These are phyloP conservation scores for Capronia coronata DNA, from an alignment of 2,329 filamentous ascomycete genomes.

Conservation along the genomic window DNA sequence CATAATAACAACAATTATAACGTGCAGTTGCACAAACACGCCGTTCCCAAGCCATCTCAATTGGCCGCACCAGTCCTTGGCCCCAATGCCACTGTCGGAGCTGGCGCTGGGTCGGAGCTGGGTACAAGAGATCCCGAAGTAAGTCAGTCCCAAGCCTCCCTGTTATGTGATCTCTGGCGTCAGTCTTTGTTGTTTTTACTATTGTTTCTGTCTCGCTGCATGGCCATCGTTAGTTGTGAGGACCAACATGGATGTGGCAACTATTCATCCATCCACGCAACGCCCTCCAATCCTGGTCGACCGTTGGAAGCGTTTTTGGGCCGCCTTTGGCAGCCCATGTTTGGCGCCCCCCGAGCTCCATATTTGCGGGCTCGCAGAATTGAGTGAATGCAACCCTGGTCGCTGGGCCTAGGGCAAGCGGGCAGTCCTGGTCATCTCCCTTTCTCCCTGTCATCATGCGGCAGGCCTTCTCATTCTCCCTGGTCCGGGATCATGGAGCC, in stretches of 20 bases:
- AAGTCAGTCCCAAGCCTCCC: constrained; percentile 10
- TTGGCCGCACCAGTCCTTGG: constrained; percentile 7
- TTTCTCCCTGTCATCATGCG: constrained; percentile 3
- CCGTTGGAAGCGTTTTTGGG: constrained; percentile 25
- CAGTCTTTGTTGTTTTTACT: neutral
- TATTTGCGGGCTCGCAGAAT: neutral
- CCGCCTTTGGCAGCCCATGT: neutral
- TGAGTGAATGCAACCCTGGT: constrained; percentile 6
- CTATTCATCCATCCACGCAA: neutral
- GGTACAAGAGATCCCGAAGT: constrained; percentile 17
- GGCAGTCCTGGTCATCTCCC: constrained; percentile 11
- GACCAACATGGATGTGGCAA: neutral
- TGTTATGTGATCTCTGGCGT: neutral
- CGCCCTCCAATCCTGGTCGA: constrained; percentile 8
- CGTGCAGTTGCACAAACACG: neutral
- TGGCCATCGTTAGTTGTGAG: neutral
- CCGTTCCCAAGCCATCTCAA: constrained; percentile 8
- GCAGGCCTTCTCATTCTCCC: constrained; percentile 5
- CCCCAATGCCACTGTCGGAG: constrained; percentile 3
- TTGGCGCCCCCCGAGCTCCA: neutral
- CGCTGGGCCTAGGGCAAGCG: constrained; percentile 8
- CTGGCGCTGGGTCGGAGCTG: constrained; percentile 6
- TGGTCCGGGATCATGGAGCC: constrained; percentile 10
- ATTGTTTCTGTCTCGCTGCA: neutral
- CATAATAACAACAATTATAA: neutral